Evolutionary conservation across 2,329 filamentous ascomycete genomes (phyloP), one percentile per base, ranked within the genome.

Genomic region (Penicillium sp.): DNA sequence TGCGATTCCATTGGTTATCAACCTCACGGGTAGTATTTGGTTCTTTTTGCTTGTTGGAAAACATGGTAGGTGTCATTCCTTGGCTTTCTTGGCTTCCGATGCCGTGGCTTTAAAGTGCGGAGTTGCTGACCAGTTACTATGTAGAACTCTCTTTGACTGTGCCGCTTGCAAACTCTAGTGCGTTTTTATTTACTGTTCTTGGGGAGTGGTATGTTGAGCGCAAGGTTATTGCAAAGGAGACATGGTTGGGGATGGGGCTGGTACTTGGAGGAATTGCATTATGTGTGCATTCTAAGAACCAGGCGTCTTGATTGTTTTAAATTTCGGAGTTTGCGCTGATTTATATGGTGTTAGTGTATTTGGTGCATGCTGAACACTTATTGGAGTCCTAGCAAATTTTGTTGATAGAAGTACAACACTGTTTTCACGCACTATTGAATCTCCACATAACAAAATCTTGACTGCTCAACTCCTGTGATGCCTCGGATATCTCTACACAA

Each of bases 151-250:
- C 91, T 69, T 79, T 97, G 60, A 97, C 92, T 2, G 92, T 97
- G 0, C 93, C 93, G 1, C 94, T 97, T 60, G 92, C 93, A 1
- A 97, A 97, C 69, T 96, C 91, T 0, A 77, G 96, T 68, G 93
- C 93, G 0, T 97, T 97, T 65, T 75, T 97, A n/a, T 97, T 97
- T 69, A 97, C 93, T 0, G 92, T 97, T 2, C 69, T 97, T 12
- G 93, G 92, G 0, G 93, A 97, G 66, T 97, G 92, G 91, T 95
- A 88, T 80, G 91, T 93, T 0, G 93, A 97, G 67, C 86, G 86
- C 58, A 97, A 97, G 73, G 88, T 92, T 1, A 96, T 97, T 59
- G 89, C 87, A 63, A 83, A 85, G 79, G 90, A 93, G 72, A 96
- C 90, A 0, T 90, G 88, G 82, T 75, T 91, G 53, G 91, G 91